phyloP scores from a whole-genome alignment of 1,284 basidiomycete species.

The Ustilago crameri region DNA sequence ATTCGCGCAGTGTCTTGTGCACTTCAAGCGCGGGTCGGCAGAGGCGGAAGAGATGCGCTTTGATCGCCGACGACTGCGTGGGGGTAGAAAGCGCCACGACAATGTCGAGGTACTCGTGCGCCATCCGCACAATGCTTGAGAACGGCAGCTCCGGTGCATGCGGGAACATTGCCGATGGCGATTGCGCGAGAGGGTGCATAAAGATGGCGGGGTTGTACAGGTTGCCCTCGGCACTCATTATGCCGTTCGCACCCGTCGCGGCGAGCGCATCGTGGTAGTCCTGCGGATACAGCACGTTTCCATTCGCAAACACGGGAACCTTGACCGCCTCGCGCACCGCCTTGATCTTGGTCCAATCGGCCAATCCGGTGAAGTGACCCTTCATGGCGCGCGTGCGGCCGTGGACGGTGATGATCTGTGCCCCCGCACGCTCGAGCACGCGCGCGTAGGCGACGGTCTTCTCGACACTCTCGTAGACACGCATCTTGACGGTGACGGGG shows the following conservation, averaged over 20 bases:
- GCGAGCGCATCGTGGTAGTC: conserved; percentile 83
- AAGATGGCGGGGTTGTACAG: conserved; percentile 93
- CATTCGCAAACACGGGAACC: conserved; percentile 95
- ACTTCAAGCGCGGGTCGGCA: conserved; percentile 80
- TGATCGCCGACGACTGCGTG: conserved; percentile 81
- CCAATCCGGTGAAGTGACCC: conserved; percentile 80
- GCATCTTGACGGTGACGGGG: conserved; percentile 95
- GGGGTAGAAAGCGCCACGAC: conserved; percentile 79
- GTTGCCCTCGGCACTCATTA: conserved; percentile 96
- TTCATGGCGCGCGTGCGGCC: conserved; percentile 91
- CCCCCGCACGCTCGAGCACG: conserved; percentile 93
- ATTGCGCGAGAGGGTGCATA: conserved; percentile 10
- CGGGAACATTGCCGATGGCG: conserved; percentile 36
- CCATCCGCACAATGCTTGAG: conserved; percentile 76
- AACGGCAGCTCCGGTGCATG: conserved; percentile 69
- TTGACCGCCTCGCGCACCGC: conserved; percentile 87
- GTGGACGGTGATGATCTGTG: conserved; percentile 93
- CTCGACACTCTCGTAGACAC: conserved; percentile 85
- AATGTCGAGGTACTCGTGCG: conserved; percentile 87
- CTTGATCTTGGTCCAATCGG: conserved; percentile 82
- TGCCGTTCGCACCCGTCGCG: conserved; percentile 85
- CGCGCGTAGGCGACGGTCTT: conserved; percentile 91
- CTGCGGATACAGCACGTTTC: conserved; percentile 87
- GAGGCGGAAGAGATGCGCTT: conserved; percentile 92
- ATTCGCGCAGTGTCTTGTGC: conserved; percentile 79